Evolutionary conservation across 2,329 filamentous ascomycete species (phyloP).

Genomic region (Apiospora rasikravindrae): DNA sequence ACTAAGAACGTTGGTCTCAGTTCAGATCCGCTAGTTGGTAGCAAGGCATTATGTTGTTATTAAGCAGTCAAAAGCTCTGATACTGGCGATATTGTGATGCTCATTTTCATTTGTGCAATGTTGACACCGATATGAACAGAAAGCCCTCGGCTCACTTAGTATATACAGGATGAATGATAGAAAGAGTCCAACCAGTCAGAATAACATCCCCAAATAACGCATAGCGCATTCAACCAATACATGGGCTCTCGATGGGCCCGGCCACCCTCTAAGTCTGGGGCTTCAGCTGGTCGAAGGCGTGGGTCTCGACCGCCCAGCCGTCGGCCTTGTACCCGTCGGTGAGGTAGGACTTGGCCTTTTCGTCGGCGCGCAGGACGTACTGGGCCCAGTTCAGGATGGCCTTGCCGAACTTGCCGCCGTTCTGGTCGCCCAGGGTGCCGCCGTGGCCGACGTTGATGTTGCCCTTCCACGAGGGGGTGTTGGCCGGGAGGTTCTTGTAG

Average conservation of each 20-base stretch:
- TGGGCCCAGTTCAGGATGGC: slow-evolving; percentile 23
- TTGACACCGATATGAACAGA: neutral
- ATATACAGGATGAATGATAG: neutral
- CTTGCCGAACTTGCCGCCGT: slow-evolving; percentile 29
- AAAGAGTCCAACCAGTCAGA: neutral
- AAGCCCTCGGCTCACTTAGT: neutral
- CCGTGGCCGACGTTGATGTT: slow-evolving; percentile 30
- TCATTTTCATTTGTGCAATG: neutral
- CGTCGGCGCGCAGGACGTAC: slow-evolving; percentile 22
- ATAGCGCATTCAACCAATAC: neutral
- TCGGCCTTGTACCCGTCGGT: slow-evolving; percentile 21
- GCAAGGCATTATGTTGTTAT: too few species aligned
- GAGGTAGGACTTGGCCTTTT: slow-evolving; percentile 19
- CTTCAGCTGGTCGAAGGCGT: slow-evolving; percentile 6
- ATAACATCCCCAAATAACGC: neutral
- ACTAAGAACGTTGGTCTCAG: neutral
- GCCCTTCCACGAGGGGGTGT: slow-evolving; percentile 29
- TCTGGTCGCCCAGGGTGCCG: slow-evolving; percentile 28
- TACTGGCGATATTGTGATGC: too few species aligned
- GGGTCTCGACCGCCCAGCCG: slow-evolving; percentile 19
- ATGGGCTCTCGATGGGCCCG: neutral
- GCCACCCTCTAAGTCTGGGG: neutral
- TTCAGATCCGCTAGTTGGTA: too few species aligned
- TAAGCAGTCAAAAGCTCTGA: too few species aligned
- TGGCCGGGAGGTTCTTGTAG: slow-evolving; percentile 25